Percentiles rank a stretch among this genome's conserved stretches.
Evolutionary conservation across 495 filamentous ascomycete species (phyloP).

Genomic region (Cercophora newfieldiana): DNA sequence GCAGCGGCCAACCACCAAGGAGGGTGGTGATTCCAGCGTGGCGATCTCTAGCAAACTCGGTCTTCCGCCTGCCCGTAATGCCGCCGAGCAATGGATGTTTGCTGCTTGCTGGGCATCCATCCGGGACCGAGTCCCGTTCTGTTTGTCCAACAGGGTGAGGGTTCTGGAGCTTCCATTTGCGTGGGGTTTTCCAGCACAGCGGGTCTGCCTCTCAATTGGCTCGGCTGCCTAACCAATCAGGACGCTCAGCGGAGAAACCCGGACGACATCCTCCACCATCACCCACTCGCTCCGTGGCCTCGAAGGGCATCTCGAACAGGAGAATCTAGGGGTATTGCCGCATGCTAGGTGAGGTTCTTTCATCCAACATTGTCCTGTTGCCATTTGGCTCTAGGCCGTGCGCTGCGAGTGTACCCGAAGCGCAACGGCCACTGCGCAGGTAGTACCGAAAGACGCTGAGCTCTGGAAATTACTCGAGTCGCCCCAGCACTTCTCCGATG

Average conservation of each 20-base stretch:
- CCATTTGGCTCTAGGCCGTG: not conserved
- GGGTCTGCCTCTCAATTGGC: constrained; percentile 3
- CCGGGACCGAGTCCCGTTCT: not conserved
- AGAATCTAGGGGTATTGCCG: not conserved
- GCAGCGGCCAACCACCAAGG: not conserved
- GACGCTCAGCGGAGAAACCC: not conserved
- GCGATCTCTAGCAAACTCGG: not conserved
- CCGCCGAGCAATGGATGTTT: not conserved
- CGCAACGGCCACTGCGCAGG: not conserved
- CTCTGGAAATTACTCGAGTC: constrained; percentile 22
- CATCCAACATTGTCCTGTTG: not conserved
- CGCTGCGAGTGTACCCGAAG: not conserved
- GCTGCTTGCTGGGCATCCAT: too few species aligned
- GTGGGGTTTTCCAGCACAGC: not conserved
- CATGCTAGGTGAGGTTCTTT: not conserved
- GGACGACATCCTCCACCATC: constrained; percentile 1
- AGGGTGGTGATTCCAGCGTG: not conserved
- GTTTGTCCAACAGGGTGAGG: not conserved
- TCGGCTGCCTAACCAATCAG: constrained; percentile 13
- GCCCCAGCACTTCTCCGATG: constrained; percentile 9
- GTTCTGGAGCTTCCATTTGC: not conserved
- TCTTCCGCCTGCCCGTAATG: not conserved
- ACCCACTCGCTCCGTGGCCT: constrained; percentile 18
- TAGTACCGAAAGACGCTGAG: constrained; percentile 12
- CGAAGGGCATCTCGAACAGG: constrained; percentile 1